Evolutionary conservation across 2,329 filamentous ascomycete genomes (phyloP).

Genomic region (Paracorniculantispora psalliotae): DNA sequence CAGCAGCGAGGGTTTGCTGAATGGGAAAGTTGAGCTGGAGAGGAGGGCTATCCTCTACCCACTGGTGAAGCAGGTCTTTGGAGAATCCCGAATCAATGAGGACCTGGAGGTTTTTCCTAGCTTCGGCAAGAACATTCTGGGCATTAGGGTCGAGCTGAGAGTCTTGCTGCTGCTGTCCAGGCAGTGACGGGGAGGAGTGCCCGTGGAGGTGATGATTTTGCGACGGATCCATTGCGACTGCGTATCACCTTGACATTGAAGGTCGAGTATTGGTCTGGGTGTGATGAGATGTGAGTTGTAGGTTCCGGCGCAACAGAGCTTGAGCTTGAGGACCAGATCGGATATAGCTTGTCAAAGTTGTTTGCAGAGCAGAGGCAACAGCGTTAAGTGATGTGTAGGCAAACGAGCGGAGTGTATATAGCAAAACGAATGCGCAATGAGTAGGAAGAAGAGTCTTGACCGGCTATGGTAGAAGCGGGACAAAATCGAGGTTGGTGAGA

Average conservation of each 20-base stretch:
- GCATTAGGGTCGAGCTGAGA: conserved; percentile 31
- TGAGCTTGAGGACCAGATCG: not conserved
- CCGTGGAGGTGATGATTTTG: conserved; percentile 25
- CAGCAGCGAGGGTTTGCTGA: conserved; percentile 10
- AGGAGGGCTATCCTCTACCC: conserved; percentile 34
- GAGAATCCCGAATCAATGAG: conserved; percentile 42
- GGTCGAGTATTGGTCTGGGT: not conserved
- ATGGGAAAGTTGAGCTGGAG: conserved; percentile 25
- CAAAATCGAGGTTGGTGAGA: not conserved
- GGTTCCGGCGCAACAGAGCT: not conserved
- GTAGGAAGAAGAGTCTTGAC: not conserved
- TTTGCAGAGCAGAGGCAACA: not conserved
- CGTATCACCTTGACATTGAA: conserved; percentile 25
- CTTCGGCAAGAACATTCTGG: conserved; percentile 41
- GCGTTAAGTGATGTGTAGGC: not conserved
- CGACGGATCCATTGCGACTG: conserved; percentile 26
- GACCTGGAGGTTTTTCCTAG: conserved; percentile 40
- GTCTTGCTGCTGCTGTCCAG: conserved; percentile 20
- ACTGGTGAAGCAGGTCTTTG: conserved; percentile 38
- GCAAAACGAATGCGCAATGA: not conserved
- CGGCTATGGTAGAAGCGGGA: not conserved
- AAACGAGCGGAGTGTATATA: not conserved
- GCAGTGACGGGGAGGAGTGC: conserved; percentile 20
- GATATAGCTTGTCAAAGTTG: not conserved
- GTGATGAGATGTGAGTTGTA: not conserved